Conservation (phyloP, 2,329 filamentous ascomycete species). For the Colletotrichum simmondsii region DNA sequence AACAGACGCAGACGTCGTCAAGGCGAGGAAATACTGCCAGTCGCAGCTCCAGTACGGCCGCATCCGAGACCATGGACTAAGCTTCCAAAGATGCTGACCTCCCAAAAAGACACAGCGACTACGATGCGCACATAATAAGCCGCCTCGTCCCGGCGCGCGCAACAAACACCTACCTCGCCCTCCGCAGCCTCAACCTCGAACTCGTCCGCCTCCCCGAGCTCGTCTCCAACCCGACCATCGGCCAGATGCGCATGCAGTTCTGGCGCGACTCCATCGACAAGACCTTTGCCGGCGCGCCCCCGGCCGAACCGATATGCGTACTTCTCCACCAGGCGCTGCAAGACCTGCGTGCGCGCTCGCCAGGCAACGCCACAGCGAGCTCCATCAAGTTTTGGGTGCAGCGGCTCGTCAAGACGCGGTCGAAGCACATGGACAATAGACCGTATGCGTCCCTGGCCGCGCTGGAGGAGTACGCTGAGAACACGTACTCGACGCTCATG, state of each 20-base stretch:
- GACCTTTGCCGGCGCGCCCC: constrained; percentile 80
- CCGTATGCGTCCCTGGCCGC: constrained; percentile 80
- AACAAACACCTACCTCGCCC: constrained; percentile 86
- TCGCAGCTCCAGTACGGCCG: constrained; percentile 61
- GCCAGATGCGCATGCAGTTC: constrained; percentile 91
- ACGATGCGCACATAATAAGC: constrained; percentile 86
- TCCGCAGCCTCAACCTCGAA: constrained; percentile 93
- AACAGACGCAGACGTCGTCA: constrained; percentile 62
- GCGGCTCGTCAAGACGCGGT: constrained; percentile 82
- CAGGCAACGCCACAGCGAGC: constrained; percentile 47
- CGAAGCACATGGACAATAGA: constrained; percentile 84
- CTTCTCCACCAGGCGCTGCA: constrained; percentile 80
- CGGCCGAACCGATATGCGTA: constrained; percentile 91
- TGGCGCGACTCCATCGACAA: constrained; percentile 88
- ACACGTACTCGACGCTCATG: constrained; percentile 92
- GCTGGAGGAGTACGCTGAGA: constrained; percentile 90
- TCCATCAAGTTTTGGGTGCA: constrained; percentile 79
- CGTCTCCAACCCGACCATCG: constrained; percentile 88
- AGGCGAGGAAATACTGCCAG: constrained; percentile 65
- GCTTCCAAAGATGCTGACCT: not conserved
- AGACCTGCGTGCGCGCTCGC: constrained; percentile 61
- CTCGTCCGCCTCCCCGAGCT: constrained; percentile 90
- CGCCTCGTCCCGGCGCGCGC: constrained; percentile 82
- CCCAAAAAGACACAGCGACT: constrained; percentile 82
- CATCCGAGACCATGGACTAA: not conserved